Evolutionary conservation across 116 monocot species (phyloP), one percentile per base, ranked within the genome.

Genomic region (Dioscorea cayenensis): DNA sequence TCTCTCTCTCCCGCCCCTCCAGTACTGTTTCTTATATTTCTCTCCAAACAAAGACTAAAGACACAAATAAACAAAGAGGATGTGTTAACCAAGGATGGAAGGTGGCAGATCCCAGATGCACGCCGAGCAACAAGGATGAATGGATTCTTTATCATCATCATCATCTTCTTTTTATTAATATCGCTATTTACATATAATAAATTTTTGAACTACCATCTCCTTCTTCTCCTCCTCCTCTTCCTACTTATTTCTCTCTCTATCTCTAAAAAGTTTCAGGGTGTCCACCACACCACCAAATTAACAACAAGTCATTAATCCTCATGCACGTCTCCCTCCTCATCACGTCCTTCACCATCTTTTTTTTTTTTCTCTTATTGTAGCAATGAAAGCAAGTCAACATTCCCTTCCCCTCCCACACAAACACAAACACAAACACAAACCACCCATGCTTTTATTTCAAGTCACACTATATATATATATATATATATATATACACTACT

Each of bases 61-160:
- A 22, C 25, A 63, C 28, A 22, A 23, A 32, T 9, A 35, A 16
- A 65, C 4, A 35, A 14, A 65, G 65, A 65, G 18, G 65, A 65
- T 4, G 14, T 3, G 11, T 35, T 28, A 65, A 55, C 13, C n/a
- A 51, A 52, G 65, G 70, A 67, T 71, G 60, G 66, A 73, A 77
- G 78, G 71, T 81, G 28, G 65, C 74, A 28, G 75, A 79, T 76
- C 82, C 79, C 51, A 73, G 78, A 82, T 67, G 79, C 82, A 82
- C 76, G 82, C 79, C 76, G 76, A 78, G 78, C 71, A 82, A 79
- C 76, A 72, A 65, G 84, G 66, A 10, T 16, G 48, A 49, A 28
- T 65, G 25, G 16, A 51, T n/a, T 28, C 10, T 20, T 35, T 7
- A 28, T 2, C 59, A 14, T 55, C 52, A 43, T 58, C 23, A 28